These are phyloP conservation scores for Metarhizium anisopliae DNA, from an alignment of 2,329 filamentous ascomycete genomes.

Conservation along the genomic window DNA sequence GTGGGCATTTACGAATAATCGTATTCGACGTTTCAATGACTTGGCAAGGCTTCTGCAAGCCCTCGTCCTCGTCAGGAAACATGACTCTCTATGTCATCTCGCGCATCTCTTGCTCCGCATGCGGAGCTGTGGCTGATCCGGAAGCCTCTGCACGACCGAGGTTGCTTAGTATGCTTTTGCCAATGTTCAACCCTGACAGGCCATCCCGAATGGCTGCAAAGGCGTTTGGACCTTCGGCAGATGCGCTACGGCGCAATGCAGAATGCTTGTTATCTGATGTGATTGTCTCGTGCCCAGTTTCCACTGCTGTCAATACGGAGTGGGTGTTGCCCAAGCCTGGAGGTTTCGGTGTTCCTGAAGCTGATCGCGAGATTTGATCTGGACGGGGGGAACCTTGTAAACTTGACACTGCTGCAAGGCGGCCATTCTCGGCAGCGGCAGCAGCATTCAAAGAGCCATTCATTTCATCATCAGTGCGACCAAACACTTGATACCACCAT, in stretches of 20 bases:
- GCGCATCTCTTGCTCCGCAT: slow-evolving; percentile 32
- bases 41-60: slow-evolving; percentile 20
- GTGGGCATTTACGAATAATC: slow-evolving; percentile 1
- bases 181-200: slow-evolving; percentile 37
- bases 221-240: slow-evolving; percentile 33
- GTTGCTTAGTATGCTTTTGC: slow-evolving; percentile 33
- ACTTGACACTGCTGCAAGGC: slow-evolving; percentile 26
- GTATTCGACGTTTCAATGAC: slow-evolving; percentile 22
- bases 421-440: slow-evolving; percentile 38
- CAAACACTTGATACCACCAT: slow-evolving; percentile 91
- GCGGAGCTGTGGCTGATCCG: slow-evolving; percentile 13
- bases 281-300: slow-evolving; percentile 45
- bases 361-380: slow-evolving; percentile 13
- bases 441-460: slow-evolving; percentile 57
- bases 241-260: slow-evolving; percentile 33
- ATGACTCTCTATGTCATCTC: slow-evolving; percentile 39
- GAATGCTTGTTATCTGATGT: slow-evolving; percentile 30
- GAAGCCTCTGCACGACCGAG: slow-evolving; percentile 19
- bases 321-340: slow-evolving; percentile 30
- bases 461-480: slow-evolving; percentile 85
- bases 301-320: slow-evolving; percentile 50
- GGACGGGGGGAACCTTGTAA: slow-evolving; percentile 19
- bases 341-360: slow-evolving; percentile 26
- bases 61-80: slow-evolving; percentile 20
- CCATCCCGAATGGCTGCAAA: slow-evolving; percentile 39